Evolutionary conservation across 176 grass and related monocot species (phyloP), one percentile per base, ranked within the genome.

Genomic region (Phyllostachys edulis): DNA sequence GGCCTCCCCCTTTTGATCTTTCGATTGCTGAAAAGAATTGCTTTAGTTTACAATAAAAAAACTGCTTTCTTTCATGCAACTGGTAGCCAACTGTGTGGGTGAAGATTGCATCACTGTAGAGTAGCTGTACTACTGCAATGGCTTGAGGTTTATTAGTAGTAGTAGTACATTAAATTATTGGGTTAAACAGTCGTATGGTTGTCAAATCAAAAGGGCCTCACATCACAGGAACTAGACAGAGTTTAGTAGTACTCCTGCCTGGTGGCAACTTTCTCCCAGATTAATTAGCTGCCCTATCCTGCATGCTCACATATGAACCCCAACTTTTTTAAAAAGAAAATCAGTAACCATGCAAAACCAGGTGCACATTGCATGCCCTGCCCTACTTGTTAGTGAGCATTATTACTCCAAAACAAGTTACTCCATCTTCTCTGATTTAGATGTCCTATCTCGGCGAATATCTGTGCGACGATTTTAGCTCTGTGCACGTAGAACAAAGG

Each of bases 161-260:
- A 11, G 18, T 59, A 4, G 0, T 7, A 40, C 44, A 49, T 9
- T 46, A 34, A 80, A 32, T 13, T 29, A 71, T 29, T 69, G 13
- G 32, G 62, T 40, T 84, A 75, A 52, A 51, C 37, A 9, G 40
- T 72, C 34, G 24, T 3, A 55, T 57, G 44, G 18, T 63, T 57
- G 72, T 82, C 78, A 72, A 86, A 90, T 90, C 83, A 23, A 38
- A 71, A 66, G 55, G 71, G 29, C 65, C 18, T 46, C 52, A 26
- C 23, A 20, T 44, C 29, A 80, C 78, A 82, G 54, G 78, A 69
- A 65, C 55, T 20, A 38, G 41, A 11, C 38, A 7, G 47, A 26
- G 20, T 16, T 64, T 40, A 77, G 63, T 40, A 73, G 24, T 0
- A n/a, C 39, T 71, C 26, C 39, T 63, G 55, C n/a, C 10, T 27